Conservation (phyloP, 2,329 filamentous ascomycete genomes). For the Aspergillus fischeri region DNA sequence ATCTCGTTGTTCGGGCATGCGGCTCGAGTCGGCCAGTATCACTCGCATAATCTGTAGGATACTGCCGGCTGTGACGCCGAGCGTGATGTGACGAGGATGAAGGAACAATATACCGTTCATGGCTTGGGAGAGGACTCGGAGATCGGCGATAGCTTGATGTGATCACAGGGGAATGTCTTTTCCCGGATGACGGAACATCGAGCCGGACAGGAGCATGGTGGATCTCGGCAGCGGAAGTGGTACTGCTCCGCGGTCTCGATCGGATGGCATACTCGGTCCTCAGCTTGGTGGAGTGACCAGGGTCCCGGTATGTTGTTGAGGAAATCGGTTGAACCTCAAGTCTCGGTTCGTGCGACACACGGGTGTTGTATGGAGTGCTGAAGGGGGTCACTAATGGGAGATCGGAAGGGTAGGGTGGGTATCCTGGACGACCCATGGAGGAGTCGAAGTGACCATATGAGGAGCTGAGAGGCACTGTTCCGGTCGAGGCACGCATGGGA, state of each 20-base stretch:
- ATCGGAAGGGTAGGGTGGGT: conserved; percentile 31
- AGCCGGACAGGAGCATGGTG: conserved; percentile 23
- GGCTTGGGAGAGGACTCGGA: conserved; percentile 30
- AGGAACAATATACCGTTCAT: conserved; percentile 33
- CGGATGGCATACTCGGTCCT: conserved; percentile 37
- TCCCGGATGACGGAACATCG: conserved; percentile 22
- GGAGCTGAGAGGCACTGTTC: conserved; percentile 33
- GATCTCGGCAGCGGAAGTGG: conserved; percentile 26
- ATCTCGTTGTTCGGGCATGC: conserved; percentile 16
- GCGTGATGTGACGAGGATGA: conserved; percentile 24
- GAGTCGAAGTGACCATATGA: conserved; percentile 32
- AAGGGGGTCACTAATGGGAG: conserved; percentile 25
- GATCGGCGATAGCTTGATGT: conserved; percentile 26
- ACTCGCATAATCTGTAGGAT: conserved; percentile 34
- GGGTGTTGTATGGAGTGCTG: conserved; percentile 27
- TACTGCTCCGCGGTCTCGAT: conserved; percentile 34
- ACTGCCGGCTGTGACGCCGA: conserved; percentile 28
- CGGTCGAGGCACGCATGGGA: conserved; percentile 39
- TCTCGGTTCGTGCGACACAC: conserved; percentile 19
- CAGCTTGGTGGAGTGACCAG: conserved; percentile 27
- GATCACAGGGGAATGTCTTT: conserved; percentile 24
- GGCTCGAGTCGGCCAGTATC: conserved; percentile 30
- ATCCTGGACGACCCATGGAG: conserved; percentile 24
- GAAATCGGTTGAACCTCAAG: conserved; percentile 33
- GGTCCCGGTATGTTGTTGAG: conserved; percentile 29